Conservation (phyloP, 495 filamentous ascomycete genomes). For the Glarea lozoyensis region DNA sequence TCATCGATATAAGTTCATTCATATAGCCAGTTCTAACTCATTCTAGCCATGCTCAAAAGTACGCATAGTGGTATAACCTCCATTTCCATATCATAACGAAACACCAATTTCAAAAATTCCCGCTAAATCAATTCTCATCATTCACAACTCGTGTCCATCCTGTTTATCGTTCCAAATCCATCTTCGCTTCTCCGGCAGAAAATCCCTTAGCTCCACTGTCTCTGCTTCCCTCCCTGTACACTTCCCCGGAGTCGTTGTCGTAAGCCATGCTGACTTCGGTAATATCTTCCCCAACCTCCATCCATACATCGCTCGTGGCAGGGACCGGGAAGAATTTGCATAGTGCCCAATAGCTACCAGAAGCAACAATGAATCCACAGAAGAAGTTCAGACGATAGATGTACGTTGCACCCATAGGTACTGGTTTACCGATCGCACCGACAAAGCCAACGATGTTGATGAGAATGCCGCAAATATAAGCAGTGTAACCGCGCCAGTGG, state of each 20-base stretch:
- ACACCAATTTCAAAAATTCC: too few relatives aligned
- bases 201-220: not conserved
- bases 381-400: constrained; percentile 92
- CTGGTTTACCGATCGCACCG: constrained; percentile 59
- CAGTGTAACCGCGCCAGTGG: constrained; percentile 74
- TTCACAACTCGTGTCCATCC: too few relatives aligned
- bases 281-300: constrained; percentile 68
- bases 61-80: too few relatives aligned
- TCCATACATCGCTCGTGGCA: constrained; percentile 66
- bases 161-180: constrained; percentile 10
- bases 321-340: constrained; percentile 64
- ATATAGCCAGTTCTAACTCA: too few relatives aligned
- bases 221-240: constrained; percentile 10
- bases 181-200: constrained; percentile 8
- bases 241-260: constrained; percentile 20
- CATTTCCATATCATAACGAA: too few relatives aligned
- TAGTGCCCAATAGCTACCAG: constrained; percentile 56
- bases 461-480: constrained; percentile 78
- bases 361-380: constrained; percentile 66
- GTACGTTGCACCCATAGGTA: constrained; percentile 73
- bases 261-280: constrained; percentile 41
- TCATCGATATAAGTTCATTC: too few relatives aligned
- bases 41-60: too few relatives aligned
- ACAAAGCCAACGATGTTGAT: constrained; percentile 92
- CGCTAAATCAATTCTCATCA: too few relatives aligned